A percentile compares a stretch with the other conserved stretches of the same genome.
These are phyloP conservation scores for Microcos paniculata DNA, from an alignment of 345 rosid genomes.

Conservation along the genomic window DNA sequence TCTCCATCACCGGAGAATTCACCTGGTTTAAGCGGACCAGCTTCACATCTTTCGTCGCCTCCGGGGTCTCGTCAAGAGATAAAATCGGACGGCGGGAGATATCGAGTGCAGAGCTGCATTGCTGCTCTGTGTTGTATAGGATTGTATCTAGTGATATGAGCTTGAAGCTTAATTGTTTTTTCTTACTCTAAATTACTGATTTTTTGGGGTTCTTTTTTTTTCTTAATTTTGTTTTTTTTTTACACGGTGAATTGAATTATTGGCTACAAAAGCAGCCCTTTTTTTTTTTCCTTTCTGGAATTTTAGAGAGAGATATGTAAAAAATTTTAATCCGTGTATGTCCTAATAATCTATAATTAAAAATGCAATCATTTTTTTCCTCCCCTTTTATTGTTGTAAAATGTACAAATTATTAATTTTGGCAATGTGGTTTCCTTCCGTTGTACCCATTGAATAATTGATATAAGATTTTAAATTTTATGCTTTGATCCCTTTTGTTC, in stretches of 20 bases:
- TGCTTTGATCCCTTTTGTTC: neutral
- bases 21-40: slow-evolving; percentile 29
- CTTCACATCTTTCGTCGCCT: slow-evolving; percentile 49
- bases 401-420: neutral
- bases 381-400: neutral
- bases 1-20: slow-evolving; percentile 51
- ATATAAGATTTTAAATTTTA: neutral
- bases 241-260: slow-evolving; percentile 40
- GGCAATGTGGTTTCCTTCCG: neutral
- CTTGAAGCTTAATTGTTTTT: slow-evolving; percentile 9
- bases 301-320: slow-evolving; percentile 5
- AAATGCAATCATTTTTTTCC: neutral
- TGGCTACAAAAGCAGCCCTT: slow-evolving; percentile 36
- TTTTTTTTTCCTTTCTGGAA: neutral
- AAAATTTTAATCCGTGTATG: slow-evolving; percentile 19
- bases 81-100: slow-evolving; percentile 33
- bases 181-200: slow-evolving; percentile 13
- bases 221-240: slow-evolving; percentile 3
- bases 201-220: slow-evolving; percentile 9
- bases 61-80: slow-evolving; percentile 39
- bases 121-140: slow-evolving; percentile 54
- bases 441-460: neutral
- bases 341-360: slow-evolving; percentile 20
- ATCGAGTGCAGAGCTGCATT: slow-evolving; percentile 17
- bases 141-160: slow-evolving; percentile 54